A percentile compares a stretch with the other conserved stretches of the same genome.
These are phyloP conservation scores for Alternaria metachromatica DNA, from an alignment of 2,329 filamentous ascomycete species.

Conservation along the genomic window DNA sequence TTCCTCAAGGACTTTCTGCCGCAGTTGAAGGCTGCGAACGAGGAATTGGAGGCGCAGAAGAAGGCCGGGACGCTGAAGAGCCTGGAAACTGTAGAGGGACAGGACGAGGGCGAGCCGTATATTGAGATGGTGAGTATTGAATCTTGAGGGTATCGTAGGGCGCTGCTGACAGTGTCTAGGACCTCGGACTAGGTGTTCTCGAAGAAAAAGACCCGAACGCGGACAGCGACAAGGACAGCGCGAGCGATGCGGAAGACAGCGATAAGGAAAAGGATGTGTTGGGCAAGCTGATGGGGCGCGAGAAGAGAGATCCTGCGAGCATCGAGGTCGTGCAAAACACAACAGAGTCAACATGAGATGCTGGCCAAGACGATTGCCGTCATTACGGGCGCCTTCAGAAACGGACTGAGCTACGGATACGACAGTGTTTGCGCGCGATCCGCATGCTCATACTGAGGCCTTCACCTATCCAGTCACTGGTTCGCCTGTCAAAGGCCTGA, in stretches of 20 bases:
- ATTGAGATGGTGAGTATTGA: slow-evolving; percentile 49
- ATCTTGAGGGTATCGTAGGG: neutral
- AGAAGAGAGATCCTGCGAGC: slow-evolving; percentile 24
- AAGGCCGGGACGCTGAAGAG: slow-evolving; percentile 47
- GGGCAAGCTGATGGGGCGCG: slow-evolving; percentile 47
- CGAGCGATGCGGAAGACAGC: slow-evolving; percentile 27
- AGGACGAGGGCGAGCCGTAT: slow-evolving; percentile 41
- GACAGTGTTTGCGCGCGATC: neutral
- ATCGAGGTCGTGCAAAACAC: slow-evolving; percentile 42
- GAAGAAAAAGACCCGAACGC: slow-evolving; percentile 47
- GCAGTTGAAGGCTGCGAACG: slow-evolving; percentile 52
- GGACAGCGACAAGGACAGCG: slow-evolving; percentile 25
- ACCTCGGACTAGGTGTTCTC: slow-evolving; percentile 57
- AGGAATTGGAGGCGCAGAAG: slow-evolving; percentile 50
- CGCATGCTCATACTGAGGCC: neutral
- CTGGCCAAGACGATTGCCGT: neutral
- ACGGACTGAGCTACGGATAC: neutral
- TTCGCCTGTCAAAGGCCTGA: neutral
- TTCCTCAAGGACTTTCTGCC: slow-evolving; percentile 53
- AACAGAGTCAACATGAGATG: slow-evolving; percentile 18
- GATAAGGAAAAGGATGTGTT: slow-evolving; percentile 41
- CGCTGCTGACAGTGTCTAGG: slow-evolving; percentile 24
- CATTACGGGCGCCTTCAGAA: neutral
- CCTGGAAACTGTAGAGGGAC: slow-evolving; percentile 32
- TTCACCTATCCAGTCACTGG: neutral